Evolutionary conservation across 331 rosid species (phyloP), one percentile per base, ranked within the genome.

Genomic region (Quercus tomentella): DNA sequence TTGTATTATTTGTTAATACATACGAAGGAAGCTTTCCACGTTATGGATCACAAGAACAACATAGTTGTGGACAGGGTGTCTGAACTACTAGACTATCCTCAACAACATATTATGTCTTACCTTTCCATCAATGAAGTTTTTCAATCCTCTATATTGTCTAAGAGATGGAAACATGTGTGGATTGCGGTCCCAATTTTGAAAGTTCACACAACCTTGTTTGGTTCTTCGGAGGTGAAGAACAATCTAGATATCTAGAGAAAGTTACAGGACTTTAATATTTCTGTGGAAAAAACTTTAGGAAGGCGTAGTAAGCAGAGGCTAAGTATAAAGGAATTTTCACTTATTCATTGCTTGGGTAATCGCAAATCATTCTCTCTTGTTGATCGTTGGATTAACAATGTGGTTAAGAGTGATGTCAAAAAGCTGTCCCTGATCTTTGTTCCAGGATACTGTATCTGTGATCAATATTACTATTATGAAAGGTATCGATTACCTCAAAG

Each of bases 51-150:
- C 1, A 33, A 33, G 35, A 33, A 33, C 35, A 5, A 33, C 1
- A 33, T 1, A 1, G 6, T 33, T 5, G 6, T 33, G 70, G 78
- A 75, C 23, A 21, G 23, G 56, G 60, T 75, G 4, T 75, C 60
- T 6, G 71, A 60, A 20, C 16, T 60, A 2, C 79, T 70, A 33
- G 79, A 75, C 21, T 70, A 30, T 33, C 28, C 63, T 76, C 65
- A 62, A 58, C 73, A 63, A 35, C 72, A 76, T 11, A 76, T 76
- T 76, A 28, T 76, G n/a, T 76, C 73, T 4, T 76, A 62, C 67
- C 72, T 76, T 16, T 61, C 74, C 63, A n/a, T 76, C 21, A 76
- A 65, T 22, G 23, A 28, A 28, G 66, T 51, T 28, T 21, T 65
- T 30, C 49, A 76, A 65, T 45, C 80, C 30, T 26, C 14, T 45